A percentile compares a stretch with the other conserved stretches of the same genome.
phyloP scores from a whole-genome alignment of 2,329 filamentous ascomycete genomes.

The Xylariaceae sp. region DNA sequence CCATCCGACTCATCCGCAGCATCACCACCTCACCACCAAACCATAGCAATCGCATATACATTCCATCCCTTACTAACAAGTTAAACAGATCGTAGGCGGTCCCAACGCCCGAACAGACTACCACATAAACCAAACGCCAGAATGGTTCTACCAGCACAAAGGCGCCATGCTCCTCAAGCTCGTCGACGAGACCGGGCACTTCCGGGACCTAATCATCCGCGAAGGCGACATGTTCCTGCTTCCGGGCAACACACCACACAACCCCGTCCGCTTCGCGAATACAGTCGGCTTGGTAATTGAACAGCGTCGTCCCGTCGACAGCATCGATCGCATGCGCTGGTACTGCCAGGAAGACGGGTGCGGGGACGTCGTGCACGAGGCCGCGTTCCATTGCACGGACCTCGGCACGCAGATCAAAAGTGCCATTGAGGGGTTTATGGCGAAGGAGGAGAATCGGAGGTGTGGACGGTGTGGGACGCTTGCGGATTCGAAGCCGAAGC shows the following conservation, averaged over 20 bases:
- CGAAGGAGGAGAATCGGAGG: conserved; percentile 56
- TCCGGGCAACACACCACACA: conserved; percentile 91
- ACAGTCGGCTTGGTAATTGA: conserved; percentile 94
- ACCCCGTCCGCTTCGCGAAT: conserved; percentile 86
- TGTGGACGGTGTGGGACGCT: conserved; percentile 73
- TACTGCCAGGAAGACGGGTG: conserved; percentile 66
- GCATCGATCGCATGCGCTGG: conserved; percentile 79
- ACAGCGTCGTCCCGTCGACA: conserved; percentile 66
- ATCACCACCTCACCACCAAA: no score
- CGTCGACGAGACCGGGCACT: conserved; percentile 60
- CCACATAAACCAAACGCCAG: conserved; percentile 93
- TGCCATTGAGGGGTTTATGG: conserved; percentile 77
- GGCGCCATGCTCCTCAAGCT: conserved; percentile 93
- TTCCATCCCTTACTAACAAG: no score
- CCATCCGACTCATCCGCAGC: neutral
- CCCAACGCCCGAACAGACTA: conserved; percentile 96
- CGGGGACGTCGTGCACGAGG: conserved; percentile 72
- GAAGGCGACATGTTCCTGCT: conserved; percentile 94
- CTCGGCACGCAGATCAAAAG: conserved; percentile 91
- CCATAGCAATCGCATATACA: no score
- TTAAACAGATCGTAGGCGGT: conserved; percentile 73
- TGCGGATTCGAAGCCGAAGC: conserved; percentile 63
- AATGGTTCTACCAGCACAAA: conserved; percentile 97
- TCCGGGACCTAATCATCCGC: conserved; percentile 81
- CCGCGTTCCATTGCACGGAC: conserved; percentile 80